phyloP scores from a whole-genome alignment of 2,329 filamentous ascomycete genomes.

The Diaporthe humulicola region DNA sequence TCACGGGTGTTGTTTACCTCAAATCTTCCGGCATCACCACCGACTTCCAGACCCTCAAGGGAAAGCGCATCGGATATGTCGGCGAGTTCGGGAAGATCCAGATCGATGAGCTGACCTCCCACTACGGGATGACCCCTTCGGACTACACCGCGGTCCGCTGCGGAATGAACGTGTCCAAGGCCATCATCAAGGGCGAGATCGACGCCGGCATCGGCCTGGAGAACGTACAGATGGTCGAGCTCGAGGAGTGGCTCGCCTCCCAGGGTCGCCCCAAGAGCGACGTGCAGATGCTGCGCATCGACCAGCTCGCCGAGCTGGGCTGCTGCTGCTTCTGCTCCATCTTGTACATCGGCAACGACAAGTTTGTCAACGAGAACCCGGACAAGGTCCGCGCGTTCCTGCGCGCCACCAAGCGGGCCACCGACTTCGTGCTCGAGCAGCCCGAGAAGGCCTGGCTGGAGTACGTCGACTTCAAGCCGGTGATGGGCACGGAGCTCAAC shows the following conservation, averaged over 20 bases:
- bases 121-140: conserved; percentile 79
- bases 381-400: conserved; percentile 77
- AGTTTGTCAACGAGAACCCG: conserved; percentile 75
- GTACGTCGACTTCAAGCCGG: conserved; percentile 80
- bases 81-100: conserved; percentile 88
- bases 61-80: conserved; percentile 83
- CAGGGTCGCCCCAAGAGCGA: conserved; percentile 74
- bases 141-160: conserved; percentile 85
- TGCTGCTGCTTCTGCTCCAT: conserved; percentile 90
- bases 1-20: conserved; percentile 83
- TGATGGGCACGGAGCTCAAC: conserved; percentile 77
- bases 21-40: conserved; percentile 80
- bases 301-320: conserved; percentile 82
- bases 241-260: conserved; percentile 78
- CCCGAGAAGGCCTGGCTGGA: conserved; percentile 75
- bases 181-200: conserved; percentile 79
- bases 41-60: conserved; percentile 81
- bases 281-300: conserved; percentile 85
- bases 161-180: conserved; percentile 85
- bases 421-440: conserved; percentile 76
- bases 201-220: conserved; percentile 81
- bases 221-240: conserved; percentile 87
- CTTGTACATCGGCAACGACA: conserved; percentile 83
- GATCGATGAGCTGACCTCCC: conserved; percentile 83
- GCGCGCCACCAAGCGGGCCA: conserved; percentile 80